Base-by-base conservation (phyloP, 306 rosid genomes). In the Potentilla sterilis region DNA sequence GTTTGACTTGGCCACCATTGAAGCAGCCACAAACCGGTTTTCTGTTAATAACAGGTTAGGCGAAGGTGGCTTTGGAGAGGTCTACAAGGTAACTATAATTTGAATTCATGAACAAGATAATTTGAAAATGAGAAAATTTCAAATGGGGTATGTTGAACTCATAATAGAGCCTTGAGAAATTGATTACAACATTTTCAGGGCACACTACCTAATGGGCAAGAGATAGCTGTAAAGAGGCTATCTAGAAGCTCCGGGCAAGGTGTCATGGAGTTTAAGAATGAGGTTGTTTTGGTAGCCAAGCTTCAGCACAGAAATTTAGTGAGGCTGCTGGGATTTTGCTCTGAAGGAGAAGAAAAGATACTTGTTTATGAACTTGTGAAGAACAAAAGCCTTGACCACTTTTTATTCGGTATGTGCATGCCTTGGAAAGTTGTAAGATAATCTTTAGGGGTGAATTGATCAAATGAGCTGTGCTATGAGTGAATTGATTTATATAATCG, bases 261-360 rank as follows among this genome's bases (percentile, higher is more conserved):
- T 28, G 37, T 9, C 28, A 28, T 18, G 32, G 63, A 57, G 35
- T 57, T 57, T 10, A 57, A 57, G 35, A 57, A 57, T 22, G 63
- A 57, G 61, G 28, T 54, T 18, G 59, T 52, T 52, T 52, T 52
- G 59, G 59, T 52, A 19, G 59, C 59, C 59, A 52, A 52, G 21
- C 59, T 52, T 52, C 59, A 52, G 59, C 61, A 54, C 61, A 57
- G 63, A 57, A 57, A 57, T 57, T 57, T 57, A 22, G 63, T 57
- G 15, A 57, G 63, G 63, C 35, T 57, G 4, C 34, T 57, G 0
- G 63, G 63, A 10, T 57, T 57, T 22, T 57, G 59, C 34, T 57
- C 63, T 57, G 63, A 57, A 57, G 63, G 63, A 57, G 14, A n/a
- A n/a, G 62, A 55, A 55, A 55, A 55, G 62, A 55, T 55, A 55